These are phyloP conservation scores for Debaryomyces castellii DNA, from an alignment of 805 yeast species.

Conservation along the genomic window DNA sequence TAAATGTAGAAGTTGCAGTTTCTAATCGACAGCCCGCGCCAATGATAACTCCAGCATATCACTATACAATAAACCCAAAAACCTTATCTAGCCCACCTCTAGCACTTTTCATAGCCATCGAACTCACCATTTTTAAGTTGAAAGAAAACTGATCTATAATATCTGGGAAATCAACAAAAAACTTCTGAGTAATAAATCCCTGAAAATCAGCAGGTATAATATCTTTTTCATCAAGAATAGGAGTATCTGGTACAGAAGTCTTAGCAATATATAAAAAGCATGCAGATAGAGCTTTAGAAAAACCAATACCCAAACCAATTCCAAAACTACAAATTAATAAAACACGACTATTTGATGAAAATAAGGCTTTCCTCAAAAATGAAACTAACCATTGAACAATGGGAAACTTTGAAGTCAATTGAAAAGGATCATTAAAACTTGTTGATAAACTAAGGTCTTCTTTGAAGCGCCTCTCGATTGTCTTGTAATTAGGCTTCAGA, in stretches of 20 bases:
- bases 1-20: not conserved
- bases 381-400: constrained; percentile 17
- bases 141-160: not conserved
- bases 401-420: constrained; percentile 24
- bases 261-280: not conserved
- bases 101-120: constrained; percentile 17
- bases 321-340: constrained; percentile 34
- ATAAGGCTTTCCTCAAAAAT: constrained; percentile 10
- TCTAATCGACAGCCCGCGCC: not conserved
- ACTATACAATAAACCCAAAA: constrained; percentile 7
- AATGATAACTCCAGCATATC: not conserved
- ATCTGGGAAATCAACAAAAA: not conserved
- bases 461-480: constrained; percentile 26
- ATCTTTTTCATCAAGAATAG: not conserved
- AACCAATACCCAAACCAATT: constrained; percentile 38
- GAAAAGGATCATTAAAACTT: constrained; percentile 29
- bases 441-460: constrained; percentile 26
- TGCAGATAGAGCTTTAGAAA: constrained; percentile 25
- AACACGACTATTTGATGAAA: constrained; percentile 9
- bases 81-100: constrained; percentile 26
- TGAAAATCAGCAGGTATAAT: not conserved
- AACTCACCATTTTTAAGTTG: constrained; percentile 9
- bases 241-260: not conserved
- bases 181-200: not conserved
- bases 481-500: constrained; percentile 26